A percentile compares a stretch with the other conserved stretches of the same genome.
Evolutionary conservation across 441 rosid genomes (phyloP).

Genomic region (Brassica balearica): DNA sequence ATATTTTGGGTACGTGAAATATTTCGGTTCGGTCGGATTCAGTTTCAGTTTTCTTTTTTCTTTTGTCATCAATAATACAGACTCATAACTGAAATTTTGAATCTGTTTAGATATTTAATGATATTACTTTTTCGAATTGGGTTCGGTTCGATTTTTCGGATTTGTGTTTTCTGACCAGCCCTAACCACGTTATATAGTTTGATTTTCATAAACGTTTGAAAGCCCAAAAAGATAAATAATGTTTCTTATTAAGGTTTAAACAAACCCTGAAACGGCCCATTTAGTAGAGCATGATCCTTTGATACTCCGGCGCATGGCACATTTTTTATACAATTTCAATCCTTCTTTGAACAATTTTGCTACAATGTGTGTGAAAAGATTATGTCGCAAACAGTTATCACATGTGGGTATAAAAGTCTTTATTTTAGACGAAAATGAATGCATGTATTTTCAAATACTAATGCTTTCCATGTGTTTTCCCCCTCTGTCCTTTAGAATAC

Average conservation of each 20-base stretch:
- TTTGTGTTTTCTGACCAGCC: too few species aligned
- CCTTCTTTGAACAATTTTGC: neutral
- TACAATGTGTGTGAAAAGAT: neutral
- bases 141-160: too few species aligned
- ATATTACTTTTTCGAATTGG: too few species aligned
- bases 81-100: too few species aligned
- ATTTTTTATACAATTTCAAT: neutral
- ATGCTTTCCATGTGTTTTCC: constrained; percentile 3
- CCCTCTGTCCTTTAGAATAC: neutral
- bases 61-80: too few species aligned
- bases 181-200: too few species aligned
- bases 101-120: too few species aligned
- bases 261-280: constrained; percentile 19
- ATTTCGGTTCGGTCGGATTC: too few species aligned
- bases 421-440: neutral
- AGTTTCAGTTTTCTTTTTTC: too few species aligned
- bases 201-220: neutral
- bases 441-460: neutral
- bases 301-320: neutral
- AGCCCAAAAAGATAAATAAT: neutral
- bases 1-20: too few species aligned
- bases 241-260: neutral
- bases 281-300: neutral
- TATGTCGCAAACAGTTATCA: neutral
- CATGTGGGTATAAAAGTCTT: constrained; percentile 1